Evolutionary conservation across 345 rosid genomes (phyloP).

Genomic region (Eucalyptus regnans): DNA sequence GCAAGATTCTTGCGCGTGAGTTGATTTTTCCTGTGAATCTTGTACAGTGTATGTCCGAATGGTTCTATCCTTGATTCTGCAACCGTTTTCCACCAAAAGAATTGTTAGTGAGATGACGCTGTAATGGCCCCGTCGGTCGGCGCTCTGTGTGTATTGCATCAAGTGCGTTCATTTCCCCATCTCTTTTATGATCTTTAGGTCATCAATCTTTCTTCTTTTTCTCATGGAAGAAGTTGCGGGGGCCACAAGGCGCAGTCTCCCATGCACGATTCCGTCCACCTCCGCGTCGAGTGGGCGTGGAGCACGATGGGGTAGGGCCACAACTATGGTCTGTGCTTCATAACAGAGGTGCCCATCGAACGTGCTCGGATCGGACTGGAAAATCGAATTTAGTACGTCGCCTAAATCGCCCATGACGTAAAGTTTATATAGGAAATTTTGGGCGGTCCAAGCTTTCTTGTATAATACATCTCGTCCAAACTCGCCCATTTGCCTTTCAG

Average conservation of each 20-base stretch:
- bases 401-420: neutral
- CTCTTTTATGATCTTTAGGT: neutral
- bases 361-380: neutral
- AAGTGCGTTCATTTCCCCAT: neutral
- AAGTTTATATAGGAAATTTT: neutral
- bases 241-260: neutral
- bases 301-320: neutral
- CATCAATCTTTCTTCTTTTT: neutral
- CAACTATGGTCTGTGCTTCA: neutral
- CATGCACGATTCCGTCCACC: neutral
- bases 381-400: rapidly evolving
- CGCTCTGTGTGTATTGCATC: neutral
- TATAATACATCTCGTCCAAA: neutral
- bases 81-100: neutral
- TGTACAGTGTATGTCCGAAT: neutral
- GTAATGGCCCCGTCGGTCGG: neutral
- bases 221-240: neutral
- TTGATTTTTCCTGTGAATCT: neutral
- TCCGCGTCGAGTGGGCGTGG: neutral
- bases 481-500: neutral
- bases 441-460: neutral
- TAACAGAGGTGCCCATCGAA: neutral
- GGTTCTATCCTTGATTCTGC: neutral
- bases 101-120: neutral
- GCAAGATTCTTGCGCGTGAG: rapidly evolving